phyloP scores from a whole-genome alignment of 805 yeast species.

The Metschnikowia dekortorum region DNA sequence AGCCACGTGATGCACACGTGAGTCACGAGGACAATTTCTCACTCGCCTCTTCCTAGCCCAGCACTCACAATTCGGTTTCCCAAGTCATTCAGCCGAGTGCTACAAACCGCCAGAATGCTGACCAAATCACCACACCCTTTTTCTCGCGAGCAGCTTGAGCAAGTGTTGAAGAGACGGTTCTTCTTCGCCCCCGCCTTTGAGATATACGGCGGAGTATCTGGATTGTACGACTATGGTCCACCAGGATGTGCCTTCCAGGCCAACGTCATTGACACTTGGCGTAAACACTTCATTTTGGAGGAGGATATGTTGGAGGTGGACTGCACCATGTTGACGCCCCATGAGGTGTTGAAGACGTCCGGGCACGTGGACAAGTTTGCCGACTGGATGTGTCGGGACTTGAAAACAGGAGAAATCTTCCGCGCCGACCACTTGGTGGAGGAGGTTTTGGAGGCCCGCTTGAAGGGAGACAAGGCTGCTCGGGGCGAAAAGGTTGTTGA shows the following conservation, averaged over 20 bases:
- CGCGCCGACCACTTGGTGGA: slow-evolving; percentile 98
- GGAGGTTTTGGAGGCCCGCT: slow-evolving; percentile 92
- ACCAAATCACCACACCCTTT: slow-evolving; percentile 42
- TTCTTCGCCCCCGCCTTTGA: slow-evolving; percentile 98
- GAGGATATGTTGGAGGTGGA: slow-evolving; percentile 99
- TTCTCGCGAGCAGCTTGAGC: slow-evolving; percentile 84
- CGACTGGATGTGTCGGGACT: slow-evolving; percentile 98
- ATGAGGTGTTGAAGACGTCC: slow-evolving; percentile 95
- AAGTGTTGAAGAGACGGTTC: slow-evolving; percentile 89
- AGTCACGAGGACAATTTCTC: slow-evolving; percentile 1
- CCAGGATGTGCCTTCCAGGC: slow-evolving; percentile 99
- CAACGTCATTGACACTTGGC: slow-evolving; percentile 90
- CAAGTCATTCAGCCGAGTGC: slow-evolving; percentile 5
- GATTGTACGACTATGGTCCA: slow-evolving; percentile 97
- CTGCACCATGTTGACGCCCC: slow-evolving; percentile 95
- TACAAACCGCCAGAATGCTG: slow-evolving; percentile 23
- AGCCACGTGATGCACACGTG: slow-evolving; percentile 1
- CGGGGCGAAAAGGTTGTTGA: slow-evolving; percentile 62
- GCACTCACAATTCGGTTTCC: slow-evolving; percentile 3
- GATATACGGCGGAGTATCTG: slow-evolving; percentile 97
- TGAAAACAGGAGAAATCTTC: slow-evolving; percentile 94
- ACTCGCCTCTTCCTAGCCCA: background rate
- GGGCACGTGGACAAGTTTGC: slow-evolving; percentile 99
- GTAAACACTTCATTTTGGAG: slow-evolving; percentile 94
- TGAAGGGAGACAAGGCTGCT: slow-evolving; percentile 96